Percentiles rank a stretch among this genome's conserved stretches.
Conservation (phyloP, 83 land plant genomes). For the Thuja plicata region DNA sequence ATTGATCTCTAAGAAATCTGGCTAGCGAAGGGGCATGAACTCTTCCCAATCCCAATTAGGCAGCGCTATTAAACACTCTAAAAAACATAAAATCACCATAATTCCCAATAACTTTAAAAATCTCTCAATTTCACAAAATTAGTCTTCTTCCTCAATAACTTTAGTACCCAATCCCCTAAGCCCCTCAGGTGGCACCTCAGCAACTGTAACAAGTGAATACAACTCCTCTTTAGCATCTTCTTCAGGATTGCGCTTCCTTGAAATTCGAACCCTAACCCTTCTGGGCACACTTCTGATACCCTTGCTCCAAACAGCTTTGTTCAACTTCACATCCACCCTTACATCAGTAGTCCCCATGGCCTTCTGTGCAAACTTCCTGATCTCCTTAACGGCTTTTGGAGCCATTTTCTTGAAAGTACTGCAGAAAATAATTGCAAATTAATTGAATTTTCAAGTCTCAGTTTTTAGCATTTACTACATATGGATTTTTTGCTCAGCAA, state of each 20-base stretch:
- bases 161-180: slow-evolving; percentile 51
- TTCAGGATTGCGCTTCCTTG: slow-evolving; percentile 44
- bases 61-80: neutral
- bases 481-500: neutral
- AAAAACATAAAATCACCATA: neutral
- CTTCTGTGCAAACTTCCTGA: slow-evolving; percentile 49
- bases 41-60: neutral
- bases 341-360: slow-evolving; percentile 54
- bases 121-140: slow-evolving; percentile 9
- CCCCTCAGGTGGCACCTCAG: slow-evolving; percentile 61
- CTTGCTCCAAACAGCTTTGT: slow-evolving; percentile 50
- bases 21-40: neutral
- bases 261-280: slow-evolving; percentile 48
- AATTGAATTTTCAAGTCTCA: neutral
- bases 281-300: slow-evolving; percentile 60
- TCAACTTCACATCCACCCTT: slow-evolving; percentile 48
- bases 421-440: neutral
- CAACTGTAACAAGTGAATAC: slow-evolving; percentile 56
- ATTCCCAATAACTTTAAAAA: neutral
- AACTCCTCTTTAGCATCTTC: slow-evolving; percentile 56
- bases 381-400: slow-evolving; percentile 46
- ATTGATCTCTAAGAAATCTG: neutral
- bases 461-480: neutral
- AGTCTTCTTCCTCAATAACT: slow-evolving; percentile 55
- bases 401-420: slow-evolving; percentile 59